Evolutionary conservation across 2,329 filamentous ascomycete species (phyloP), one percentile per base, ranked within the genome.

Genomic region (Talaromyces albobiverticillius): DNA sequence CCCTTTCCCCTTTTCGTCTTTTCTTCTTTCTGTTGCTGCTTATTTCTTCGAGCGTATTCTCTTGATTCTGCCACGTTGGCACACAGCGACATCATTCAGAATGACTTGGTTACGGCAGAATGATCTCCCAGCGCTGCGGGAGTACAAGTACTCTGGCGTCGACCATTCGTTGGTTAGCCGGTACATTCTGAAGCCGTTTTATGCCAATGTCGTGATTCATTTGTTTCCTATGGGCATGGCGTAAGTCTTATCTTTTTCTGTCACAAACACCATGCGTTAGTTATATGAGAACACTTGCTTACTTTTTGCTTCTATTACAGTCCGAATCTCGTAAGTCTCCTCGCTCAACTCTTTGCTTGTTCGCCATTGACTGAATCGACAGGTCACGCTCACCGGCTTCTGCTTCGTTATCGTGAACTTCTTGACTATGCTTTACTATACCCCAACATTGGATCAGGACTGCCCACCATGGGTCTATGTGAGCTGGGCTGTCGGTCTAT

Each of bases 71-170:
- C 14, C 13, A 4, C 34, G 34, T n/a, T n/a, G n/a, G 13, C 38
- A 14, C 18, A 16, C 18, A 3, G 40, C 1, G 4, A 20, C 16
- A 41, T 41, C 14, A 18, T n/a, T 13, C 22, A 46, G 65, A 53
- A 96, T 96, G 91, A 92, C 94, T 59, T 97, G 97, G 80, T 91
- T 99, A 57, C 90, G 94, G 61, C 89, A 96, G 75, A 86, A 92
- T 67, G 86, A 90, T 76, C 86, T 99, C 59, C 85, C 88, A 36
- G 90, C 89, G 70, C 85, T 99, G 64, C 89, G 89, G 73, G 83
- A 92, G 74, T 99, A 99, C 85, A 94, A 95, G 76, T 99, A 99
- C 81, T 90, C 88, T 38, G 84, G 84, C 54, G 89, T 97, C 65
- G 94, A 99, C 75, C 89, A 89, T 72, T 96, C 91, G 56, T 79